phyloP scores from a whole-genome alignment of 2,329 filamentous ascomycete genomes.

The Pestalotiopsis fici region DNA sequence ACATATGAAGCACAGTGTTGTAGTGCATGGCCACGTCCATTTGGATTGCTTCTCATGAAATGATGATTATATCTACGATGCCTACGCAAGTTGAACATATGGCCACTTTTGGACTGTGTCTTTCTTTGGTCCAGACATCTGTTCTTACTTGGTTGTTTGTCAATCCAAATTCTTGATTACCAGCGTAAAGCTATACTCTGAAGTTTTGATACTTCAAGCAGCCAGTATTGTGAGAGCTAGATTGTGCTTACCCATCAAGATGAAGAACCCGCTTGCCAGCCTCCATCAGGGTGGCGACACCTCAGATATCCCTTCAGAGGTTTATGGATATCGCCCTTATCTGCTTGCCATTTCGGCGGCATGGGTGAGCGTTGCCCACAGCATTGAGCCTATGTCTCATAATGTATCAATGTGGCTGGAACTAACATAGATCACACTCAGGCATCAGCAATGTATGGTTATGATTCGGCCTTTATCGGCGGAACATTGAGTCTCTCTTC shows the following conservation, averaged over 20 bases:
- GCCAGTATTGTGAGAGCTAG: background rate
- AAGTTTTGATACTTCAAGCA: too few species aligned
- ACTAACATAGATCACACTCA: background rate
- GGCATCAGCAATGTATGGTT: background rate
- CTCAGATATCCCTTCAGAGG: background rate
- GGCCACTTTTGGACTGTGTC: too few species aligned
- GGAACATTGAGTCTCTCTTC: conserved; percentile 60
- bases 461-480: conserved; percentile 43
- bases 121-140: too few species aligned
- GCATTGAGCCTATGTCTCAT: background rate
- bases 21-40: too few species aligned
- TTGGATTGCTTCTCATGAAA: too few species aligned
- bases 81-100: too few species aligned
- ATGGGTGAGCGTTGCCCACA: background rate
- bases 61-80: too few species aligned
- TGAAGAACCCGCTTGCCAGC: background rate
- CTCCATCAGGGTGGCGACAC: background rate
- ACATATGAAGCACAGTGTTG: too few species aligned
- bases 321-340: background rate
- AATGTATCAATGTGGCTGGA: background rate
- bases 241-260: background rate
- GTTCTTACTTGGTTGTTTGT: too few species aligned
- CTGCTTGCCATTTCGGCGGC: background rate
- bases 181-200: too few species aligned
- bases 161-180: too few species aligned